Base-by-base conservation (phyloP, 2,329 filamentous ascomycete genomes). In the Sclerotinia spermophila region DNA sequence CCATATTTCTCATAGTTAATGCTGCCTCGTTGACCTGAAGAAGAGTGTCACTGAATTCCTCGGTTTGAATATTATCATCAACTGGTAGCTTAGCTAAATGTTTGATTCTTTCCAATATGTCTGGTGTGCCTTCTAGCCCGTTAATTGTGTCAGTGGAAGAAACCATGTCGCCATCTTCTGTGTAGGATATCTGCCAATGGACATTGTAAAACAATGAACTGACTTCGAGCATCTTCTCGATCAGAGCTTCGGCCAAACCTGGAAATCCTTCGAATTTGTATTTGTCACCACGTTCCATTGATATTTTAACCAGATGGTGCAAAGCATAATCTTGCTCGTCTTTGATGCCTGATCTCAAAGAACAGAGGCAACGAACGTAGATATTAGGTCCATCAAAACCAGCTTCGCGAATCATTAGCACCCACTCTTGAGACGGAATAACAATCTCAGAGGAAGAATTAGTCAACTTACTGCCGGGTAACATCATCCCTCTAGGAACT, bases 251-350 rank as follows among this genome's bases (percentile, higher is more conserved):
- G 0, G 93, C 93, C 40, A 99, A 85, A 15, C 93, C 90, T 1
- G 92, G 91, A 76, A 97, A 98, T 7, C 93, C 92, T 76, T 97
- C 94, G 75, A 98, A 97, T 72, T 93, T 92, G 82, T 97, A 97
- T 81, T 97, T 97, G 79, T 98, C 96, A 60, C 95, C 95, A 58
- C 94, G 88, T 80, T 98, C 94, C 78, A 91, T 96, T 0, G 94
- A 97, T 40, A 98, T 97, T 79, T 97, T 97, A 72, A 98, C 94
- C 5, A 98, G 83, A 77, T 98, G 95, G 76, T 97, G 93, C 17
- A 98, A 84, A 0, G 94, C 95, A 81, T 96, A 98, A n/a, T 93
- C 90, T 77, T 97, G 92, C 79, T 99, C 95, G 19, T 90, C 86
- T 5, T 87, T 86, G 38, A 97, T 88, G 3, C 89, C 88, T 21